A percentile compares a stretch with the other conserved stretches of the same genome.
Evolutionary conservation across 345 rosid genomes (phyloP).

Genomic region (Capsella bursapastoris): DNA sequence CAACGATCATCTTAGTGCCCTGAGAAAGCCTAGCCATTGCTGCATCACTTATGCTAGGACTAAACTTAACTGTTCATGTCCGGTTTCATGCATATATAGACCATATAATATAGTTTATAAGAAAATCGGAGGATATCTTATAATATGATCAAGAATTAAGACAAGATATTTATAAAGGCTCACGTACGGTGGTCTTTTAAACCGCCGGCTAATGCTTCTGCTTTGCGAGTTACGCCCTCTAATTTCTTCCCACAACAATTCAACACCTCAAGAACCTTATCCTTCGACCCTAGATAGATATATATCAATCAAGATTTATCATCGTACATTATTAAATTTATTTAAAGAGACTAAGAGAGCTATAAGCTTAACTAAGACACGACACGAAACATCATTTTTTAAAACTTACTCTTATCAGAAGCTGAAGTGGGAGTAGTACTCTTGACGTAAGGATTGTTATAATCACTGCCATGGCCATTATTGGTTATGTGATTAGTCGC

Average conservation of each 20-base stretch:
- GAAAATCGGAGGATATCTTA: neutral
- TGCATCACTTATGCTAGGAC: conserved; percentile 72
- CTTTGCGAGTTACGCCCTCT: conserved; percentile 64
- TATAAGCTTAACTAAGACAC: neutral
- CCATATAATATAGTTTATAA: neutral
- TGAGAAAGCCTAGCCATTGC: conserved; percentile 83
- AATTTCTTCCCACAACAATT: conserved; percentile 64
- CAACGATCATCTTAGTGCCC: conserved; percentile 70
- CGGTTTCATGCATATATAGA: neutral
- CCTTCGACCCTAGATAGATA: conserved; percentile 53
- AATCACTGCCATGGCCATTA: conserved; percentile 28
- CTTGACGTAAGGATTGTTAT: conserved; percentile 54
- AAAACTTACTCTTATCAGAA: conserved; percentile 47
- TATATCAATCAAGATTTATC: conserved; percentile 7
- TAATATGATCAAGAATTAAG: too few relatives aligned
- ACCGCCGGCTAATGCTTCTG: conserved; percentile 59
- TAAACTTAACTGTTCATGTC: conserved; percentile 59
- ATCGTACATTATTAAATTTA: neutral
- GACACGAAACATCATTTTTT: neutral
- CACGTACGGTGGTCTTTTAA: conserved; percentile 67
- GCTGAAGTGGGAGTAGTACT: conserved; percentile 47
- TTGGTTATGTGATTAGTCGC: conserved; percentile 29
- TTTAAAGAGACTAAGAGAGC: neutral
- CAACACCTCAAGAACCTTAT: conserved; percentile 53
- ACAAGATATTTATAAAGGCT: neutral